Conservation (phyloP, 192 early-diverging fungal genomes). For the Coemansia sp. region DNA sequence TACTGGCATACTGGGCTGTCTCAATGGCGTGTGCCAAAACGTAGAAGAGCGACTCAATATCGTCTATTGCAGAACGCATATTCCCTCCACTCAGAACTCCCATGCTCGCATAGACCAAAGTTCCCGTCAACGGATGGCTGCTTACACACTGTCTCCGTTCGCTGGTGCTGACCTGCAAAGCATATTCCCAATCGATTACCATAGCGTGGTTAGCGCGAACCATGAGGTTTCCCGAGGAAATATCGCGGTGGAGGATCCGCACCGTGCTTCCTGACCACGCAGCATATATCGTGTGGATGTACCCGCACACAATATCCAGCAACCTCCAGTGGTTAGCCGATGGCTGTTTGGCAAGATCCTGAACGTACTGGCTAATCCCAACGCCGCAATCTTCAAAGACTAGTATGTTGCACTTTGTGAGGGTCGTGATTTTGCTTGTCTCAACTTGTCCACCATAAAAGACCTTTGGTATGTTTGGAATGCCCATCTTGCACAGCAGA, state of each 20-base stretch:
- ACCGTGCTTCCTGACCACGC: not conserved
- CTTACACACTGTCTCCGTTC: not conserved
- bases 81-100: not conserved
- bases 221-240: conserved; percentile 22
- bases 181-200: conserved; percentile 26
- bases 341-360: not conserved
- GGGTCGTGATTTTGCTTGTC: not conserved
- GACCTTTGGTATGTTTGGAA: not conserved
- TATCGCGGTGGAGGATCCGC: conserved; percentile 18
- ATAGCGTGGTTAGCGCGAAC: not conserved
- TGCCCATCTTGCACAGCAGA: not conserved
- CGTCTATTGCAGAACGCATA: conserved; percentile 1
- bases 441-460: not conserved
- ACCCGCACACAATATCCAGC: not conserved
- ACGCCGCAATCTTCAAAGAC: not conserved
- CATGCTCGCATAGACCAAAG: conserved; percentile 5
- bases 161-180: not conserved
- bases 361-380: not conserved
- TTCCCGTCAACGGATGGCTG: not conserved
- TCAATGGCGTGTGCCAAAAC: not conserved
- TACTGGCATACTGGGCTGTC: not conserved
- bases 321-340: not conserved
- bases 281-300: not conserved
- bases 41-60: conserved; percentile 23
- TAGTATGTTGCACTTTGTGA: not conserved